phyloP scores from a whole-genome alignment of 345 rosid genomes.

The Linum trigynum region DNA sequence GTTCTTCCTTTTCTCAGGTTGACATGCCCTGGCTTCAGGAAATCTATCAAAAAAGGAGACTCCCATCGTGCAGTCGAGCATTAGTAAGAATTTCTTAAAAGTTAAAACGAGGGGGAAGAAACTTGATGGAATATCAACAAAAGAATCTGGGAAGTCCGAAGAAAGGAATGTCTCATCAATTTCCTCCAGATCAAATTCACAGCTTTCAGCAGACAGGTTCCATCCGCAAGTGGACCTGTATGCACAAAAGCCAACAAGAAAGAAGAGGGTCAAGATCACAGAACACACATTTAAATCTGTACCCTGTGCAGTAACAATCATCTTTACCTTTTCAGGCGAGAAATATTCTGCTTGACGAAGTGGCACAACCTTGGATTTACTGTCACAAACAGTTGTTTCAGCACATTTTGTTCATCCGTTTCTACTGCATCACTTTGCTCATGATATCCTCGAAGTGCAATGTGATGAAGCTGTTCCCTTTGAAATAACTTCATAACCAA shows the following conservation, averaged over 20 bases:
- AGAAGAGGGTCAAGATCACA: background rate
- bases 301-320: background rate
- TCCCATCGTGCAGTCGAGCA: background rate
- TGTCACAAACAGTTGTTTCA: conserved; percentile 10
- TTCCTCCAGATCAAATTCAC: background rate
- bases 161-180: background rate
- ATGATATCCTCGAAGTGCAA: conserved; percentile 2
- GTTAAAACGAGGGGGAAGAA: background rate
- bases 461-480: conserved; percentile 5
- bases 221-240: background rate
- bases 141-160: background rate
- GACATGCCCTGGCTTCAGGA: background rate
- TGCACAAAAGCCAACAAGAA: background rate
- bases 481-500: conserved; percentile 3
- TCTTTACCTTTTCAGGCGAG: conserved; percentile 8
- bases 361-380: conserved; percentile 9
- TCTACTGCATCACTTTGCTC: background rate
- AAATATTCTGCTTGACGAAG: background rate
- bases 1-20: background rate
- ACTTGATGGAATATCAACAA: background rate
- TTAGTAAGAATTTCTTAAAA: background rate
- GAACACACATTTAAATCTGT: background rate
- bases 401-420: background rate
- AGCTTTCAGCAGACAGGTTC: background rate
- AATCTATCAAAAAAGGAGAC: background rate